These are phyloP conservation scores for Amylostereum areolatum DNA, from an alignment of 1,284 basidiomycete genomes.

Conservation along the genomic window DNA sequence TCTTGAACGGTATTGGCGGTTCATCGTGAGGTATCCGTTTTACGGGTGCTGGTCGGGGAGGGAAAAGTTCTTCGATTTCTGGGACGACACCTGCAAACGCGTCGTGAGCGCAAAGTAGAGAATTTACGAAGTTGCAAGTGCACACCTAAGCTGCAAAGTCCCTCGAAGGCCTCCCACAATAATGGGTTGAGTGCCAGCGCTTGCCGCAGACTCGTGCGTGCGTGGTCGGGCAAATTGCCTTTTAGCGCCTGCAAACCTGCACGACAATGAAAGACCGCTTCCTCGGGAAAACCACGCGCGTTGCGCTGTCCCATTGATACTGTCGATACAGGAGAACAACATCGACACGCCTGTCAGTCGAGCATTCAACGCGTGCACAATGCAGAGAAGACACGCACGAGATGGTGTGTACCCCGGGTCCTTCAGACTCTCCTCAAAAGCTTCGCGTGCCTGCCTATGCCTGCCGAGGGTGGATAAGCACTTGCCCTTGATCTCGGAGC, in stretches of 20 bases:
- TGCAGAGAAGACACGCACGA: constrained; percentile 35
- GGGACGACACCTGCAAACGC: constrained; percentile 49
- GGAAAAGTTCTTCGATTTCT: constrained; percentile 65
- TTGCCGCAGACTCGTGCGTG: constrained; percentile 63
- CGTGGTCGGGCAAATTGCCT: constrained; percentile 70
- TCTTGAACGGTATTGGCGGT: constrained; percentile 28
- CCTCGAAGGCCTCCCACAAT: constrained; percentile 93
- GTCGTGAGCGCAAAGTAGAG: too few species aligned
- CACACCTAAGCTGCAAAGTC: constrained; percentile 78
- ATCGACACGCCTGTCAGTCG: constrained; percentile 13
- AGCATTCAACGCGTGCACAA: constrained; percentile 6
- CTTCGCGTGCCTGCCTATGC: constrained; percentile 66
- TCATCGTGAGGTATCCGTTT: constrained; percentile 48
- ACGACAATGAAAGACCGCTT: constrained; percentile 61
- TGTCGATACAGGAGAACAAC: constrained; percentile 19
- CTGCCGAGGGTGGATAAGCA: constrained; percentile 71
- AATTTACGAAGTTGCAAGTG: too few species aligned
- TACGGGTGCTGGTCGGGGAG: constrained; percentile 54
- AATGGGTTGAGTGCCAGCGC: constrained; percentile 75
- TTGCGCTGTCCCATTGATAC: constrained; percentile 45
- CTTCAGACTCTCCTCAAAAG: constrained; percentile 54
- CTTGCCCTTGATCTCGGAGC: constrained; percentile 73
- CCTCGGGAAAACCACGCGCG: constrained; percentile 54
- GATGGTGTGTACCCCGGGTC: constrained; percentile 45
- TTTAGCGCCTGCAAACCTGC: constrained; percentile 67